Evolutionary conservation across 2,329 filamentous ascomycete species (phyloP), one percentile per base, ranked within the genome.

Genomic region (Pseudovirgaria hyperparasitica): DNA sequence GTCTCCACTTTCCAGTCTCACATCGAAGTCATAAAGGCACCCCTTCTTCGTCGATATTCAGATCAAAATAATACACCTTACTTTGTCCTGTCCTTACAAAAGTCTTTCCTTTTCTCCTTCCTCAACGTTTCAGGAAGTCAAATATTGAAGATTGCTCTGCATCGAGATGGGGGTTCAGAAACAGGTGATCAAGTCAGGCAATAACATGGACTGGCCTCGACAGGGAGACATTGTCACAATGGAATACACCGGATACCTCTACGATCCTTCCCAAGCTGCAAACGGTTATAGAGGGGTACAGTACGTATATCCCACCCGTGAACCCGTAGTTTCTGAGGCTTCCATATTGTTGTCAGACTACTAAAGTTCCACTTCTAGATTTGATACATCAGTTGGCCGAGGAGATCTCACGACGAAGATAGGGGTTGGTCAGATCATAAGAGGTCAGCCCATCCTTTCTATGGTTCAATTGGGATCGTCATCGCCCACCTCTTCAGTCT

Each of bases 161-260:
- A n/a, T n/a, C 25, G 45, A 21, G 12, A 65, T 66, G 62, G 57
- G 55, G 54, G 81, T 93, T 46, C 67, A 63, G 33, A 92, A 84
- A 65, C 67, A 65, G 26, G 56, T 70, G 37, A 53, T 76, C 42
- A 48, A 58, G 19, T 55, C 68, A 36, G 86, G 87, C 46, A 66
- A 67, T 45, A 62, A 62, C 31, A 65, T 66, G 31, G 52, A 72
- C 44, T 62, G 57, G 38, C 81, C 87, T 31, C 49, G 58, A 39
- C 45, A 49, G 10, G 79, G 82, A 39, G 74, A 94, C 53, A 71
- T 60, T 15, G 82, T 96, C 47, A 72, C 70, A 48, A 92, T 96
- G 50, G 73, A 90, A 60, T 96, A 96, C 68, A 90, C 79, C 22
- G 90, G 90, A 45, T 93, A 65, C 60, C 67, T 96, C 37, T 80